Conservation (phyloP, 805 yeast species). For the Metschnikowia cubensis region DNA sequence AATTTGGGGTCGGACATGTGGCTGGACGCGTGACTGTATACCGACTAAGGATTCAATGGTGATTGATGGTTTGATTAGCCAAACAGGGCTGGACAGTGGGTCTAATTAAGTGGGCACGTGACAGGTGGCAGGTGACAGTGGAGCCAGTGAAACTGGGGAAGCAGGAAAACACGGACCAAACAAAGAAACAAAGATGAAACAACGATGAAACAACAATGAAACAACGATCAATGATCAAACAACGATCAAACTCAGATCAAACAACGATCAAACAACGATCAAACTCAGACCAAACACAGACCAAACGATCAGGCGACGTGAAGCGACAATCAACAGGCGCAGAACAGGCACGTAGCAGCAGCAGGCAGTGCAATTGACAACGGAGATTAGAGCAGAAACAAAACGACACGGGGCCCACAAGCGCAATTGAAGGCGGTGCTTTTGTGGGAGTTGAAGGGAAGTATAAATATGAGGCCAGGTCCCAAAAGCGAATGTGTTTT, state of each 20-base stretch:
- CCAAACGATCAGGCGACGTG: neutral
- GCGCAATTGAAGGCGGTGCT: neutral
- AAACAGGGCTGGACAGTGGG: too few relatives aligned
- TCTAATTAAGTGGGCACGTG: too few relatives aligned
- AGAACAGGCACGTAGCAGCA: neutral
- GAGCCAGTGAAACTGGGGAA: too few relatives aligned
- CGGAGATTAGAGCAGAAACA: neutral
- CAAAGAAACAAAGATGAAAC: neutral
- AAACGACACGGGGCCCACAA: neutral
- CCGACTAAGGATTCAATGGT: too few relatives aligned
- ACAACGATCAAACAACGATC: neutral
- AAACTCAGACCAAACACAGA: neutral
- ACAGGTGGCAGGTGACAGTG: neutral
- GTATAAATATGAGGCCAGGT: neutral
- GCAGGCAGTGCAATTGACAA: neutral
- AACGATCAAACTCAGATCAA: neutral
- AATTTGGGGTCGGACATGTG: constrained; percentile 7
- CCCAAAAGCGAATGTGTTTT: constrained; percentile 5
- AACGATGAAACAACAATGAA: neutral
- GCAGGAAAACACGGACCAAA: neutral
- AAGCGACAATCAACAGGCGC: neutral
- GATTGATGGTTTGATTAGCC: too few relatives aligned
- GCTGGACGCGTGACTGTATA: neutral
- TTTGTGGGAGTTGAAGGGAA: neutral
- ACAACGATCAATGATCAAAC: neutral